Evolutionary conservation across 2,329 filamentous ascomycete genomes (phyloP).

Genomic region (Claviceps lovelessii): DNA sequence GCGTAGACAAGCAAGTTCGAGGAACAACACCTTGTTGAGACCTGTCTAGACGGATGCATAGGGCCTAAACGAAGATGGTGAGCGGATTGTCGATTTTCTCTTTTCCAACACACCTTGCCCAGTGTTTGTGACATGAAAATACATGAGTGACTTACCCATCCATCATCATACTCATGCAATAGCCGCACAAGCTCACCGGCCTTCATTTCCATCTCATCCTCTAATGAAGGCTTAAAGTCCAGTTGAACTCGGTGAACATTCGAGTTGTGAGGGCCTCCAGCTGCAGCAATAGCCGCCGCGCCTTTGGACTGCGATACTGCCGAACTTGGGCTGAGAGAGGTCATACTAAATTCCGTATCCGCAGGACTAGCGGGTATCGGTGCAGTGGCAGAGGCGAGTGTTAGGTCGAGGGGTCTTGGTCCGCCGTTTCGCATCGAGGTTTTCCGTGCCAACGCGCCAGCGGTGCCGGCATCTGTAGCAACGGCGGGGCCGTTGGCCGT

Average conservation of each 20-base stretch:
- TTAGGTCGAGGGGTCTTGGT: conserved; percentile 40
- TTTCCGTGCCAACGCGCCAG: conserved; percentile 33
- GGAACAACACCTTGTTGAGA: conserved; percentile 87
- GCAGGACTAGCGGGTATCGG: conserved; percentile 42
- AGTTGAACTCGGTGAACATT: conserved; percentile 85
- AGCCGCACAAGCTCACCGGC: conserved; percentile 76
- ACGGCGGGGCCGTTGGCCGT: conserved; percentile 25
- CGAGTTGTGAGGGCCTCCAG: conserved; percentile 42
- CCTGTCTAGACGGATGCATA: conserved; percentile 81
- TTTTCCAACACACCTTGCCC: conserved; percentile 8
- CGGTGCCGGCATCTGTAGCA: conserved; percentile 12
- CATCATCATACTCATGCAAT: conserved; percentile 93
- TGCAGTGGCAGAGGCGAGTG: conserved; percentile 23
- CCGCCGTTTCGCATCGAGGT: conserved; percentile 41
- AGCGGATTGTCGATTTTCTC: not conserved
- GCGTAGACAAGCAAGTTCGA: conserved; percentile 81
- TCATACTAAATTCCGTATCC: conserved; percentile 48
- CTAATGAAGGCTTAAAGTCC: conserved; percentile 84
- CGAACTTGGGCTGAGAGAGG: conserved; percentile 36
- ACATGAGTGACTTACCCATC: conserved; percentile 58
- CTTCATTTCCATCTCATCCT: conserved; percentile 73
- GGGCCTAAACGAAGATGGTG: conserved; percentile 35
- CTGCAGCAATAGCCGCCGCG: conserved; percentile 47
- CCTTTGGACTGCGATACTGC: conserved; percentile 21
- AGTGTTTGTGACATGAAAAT: not conserved